A percentile compares a stretch with the other conserved stretches of the same genome.
These are phyloP conservation scores for Arabidopsis thaliana DNA, from an alignment of 345 rosid genomes.

Conservation along the genomic window DNA sequence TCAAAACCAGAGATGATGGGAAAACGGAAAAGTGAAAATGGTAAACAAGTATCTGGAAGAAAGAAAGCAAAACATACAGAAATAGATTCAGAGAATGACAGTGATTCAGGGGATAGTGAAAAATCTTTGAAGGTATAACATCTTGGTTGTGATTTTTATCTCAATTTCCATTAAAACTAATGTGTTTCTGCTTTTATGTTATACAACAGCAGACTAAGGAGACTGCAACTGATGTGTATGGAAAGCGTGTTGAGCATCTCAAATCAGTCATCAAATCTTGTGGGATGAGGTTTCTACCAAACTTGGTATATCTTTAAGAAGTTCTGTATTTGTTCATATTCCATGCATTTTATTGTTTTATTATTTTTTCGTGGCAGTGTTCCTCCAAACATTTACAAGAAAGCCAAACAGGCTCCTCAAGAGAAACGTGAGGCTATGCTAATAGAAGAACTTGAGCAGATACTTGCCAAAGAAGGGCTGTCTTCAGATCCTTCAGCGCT, in stretches of 20 bases:
- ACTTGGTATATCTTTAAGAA: conserved; percentile 23
- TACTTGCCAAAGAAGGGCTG: conserved; percentile 89
- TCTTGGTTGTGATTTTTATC: conserved; percentile 19
- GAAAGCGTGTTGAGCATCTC: conserved; percentile 81
- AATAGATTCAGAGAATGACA: conserved; percentile 50
- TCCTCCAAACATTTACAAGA: conserved; percentile 80
- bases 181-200: conserved; percentile 32
- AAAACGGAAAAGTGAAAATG: conserved; percentile 63
- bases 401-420: conserved; percentile 86
- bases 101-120: conserved; percentile 55
- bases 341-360: neutral
- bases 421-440: conserved; percentile 76
- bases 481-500: conserved; percentile 83
- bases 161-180: neutral
- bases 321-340: conserved; percentile 22
- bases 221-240: conserved; percentile 63
- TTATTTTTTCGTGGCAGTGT: conserved; percentile 51
- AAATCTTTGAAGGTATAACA: conserved; percentile 57
- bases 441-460: conserved; percentile 78
- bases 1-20: conserved; percentile 51
- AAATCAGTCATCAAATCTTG: conserved; percentile 86
- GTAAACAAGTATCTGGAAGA: conserved; percentile 50
- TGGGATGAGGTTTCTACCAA: conserved; percentile 70
- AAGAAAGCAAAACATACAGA: conserved; percentile 58
- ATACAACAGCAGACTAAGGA: conserved; percentile 68